phyloP scores from a whole-genome alignment of 1,139 yeast species.

The Diutina neorugosa region DNA sequence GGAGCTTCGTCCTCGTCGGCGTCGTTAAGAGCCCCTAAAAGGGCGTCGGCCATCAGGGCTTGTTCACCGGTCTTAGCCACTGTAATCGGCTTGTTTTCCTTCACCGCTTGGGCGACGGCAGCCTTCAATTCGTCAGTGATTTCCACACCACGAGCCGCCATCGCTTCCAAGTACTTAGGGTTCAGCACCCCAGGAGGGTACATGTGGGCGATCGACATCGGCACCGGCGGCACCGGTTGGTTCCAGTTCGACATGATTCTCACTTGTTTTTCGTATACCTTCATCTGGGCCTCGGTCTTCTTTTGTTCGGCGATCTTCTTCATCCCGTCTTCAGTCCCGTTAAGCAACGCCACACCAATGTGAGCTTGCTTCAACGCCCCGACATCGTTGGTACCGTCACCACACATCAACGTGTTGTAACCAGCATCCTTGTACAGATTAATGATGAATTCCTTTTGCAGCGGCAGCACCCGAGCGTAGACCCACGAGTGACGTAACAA shows the following conservation, averaged over 20 bases:
- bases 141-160: constrained; percentile 72
- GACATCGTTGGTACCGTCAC: constrained; percentile 99
- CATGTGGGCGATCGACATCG: constrained; percentile 77
- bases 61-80: constrained; percentile 10
- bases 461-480: constrained; percentile 94
- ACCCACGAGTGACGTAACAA: constrained; percentile 89
- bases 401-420: constrained; percentile 94
- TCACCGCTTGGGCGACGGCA: constrained; percentile 41
- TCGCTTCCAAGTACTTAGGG: constrained; percentile 77
- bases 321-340: constrained; percentile 94
- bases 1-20: constrained; percentile 75
- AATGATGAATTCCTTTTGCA: constrained; percentile 86
- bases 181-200: constrained; percentile 93
- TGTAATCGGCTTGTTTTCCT: constrained; percentile 14
- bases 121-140: constrained; percentile 56
- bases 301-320: constrained; percentile 79
- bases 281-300: constrained; percentile 50
- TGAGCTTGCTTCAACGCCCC: constrained; percentile 99
- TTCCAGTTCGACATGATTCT: constrained; percentile 72
- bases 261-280: constrained; percentile 76
- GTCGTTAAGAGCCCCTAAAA: constrained; percentile 58
- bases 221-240: constrained; percentile 79
- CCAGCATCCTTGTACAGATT: constrained; percentile 80
- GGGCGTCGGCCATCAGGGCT: constrained; percentile 49
- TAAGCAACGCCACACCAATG: constrained; percentile 90